phyloP scores from a whole-genome alignment of 176 grass and related monocot species.

The Eleusine indica region DNA sequence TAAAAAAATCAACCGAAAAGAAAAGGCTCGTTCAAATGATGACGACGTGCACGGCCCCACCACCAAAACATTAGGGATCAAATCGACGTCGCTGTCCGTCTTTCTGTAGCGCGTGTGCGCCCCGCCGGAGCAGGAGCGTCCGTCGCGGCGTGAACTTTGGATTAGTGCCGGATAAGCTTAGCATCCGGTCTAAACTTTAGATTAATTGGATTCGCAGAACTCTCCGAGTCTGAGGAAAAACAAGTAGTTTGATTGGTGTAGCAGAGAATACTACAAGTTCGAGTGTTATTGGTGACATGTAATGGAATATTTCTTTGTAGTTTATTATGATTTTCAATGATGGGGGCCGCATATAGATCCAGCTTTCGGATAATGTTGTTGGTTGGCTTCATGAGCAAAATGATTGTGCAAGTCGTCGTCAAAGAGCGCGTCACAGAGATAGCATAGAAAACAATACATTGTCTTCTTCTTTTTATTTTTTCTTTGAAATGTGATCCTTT shows the following conservation, averaged over 20 bases:
- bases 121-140: not conserved
- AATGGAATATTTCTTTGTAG: not conserved
- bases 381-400: not conserved
- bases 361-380: not conserved
- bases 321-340: not conserved
- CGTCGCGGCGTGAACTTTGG: not conserved
- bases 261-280: not conserved
- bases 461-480: no score
- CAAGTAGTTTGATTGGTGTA: not conserved
- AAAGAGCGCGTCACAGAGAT: not conserved
- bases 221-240: not conserved
- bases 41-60: not conserved
- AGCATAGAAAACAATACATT: no score
- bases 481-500: no score
- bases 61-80: not conserved
- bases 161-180: not conserved
- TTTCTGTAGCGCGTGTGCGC: not conserved
- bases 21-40: not conserved
- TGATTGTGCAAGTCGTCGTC: not conserved
- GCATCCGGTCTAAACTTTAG: not conserved
- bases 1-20: not conserved
- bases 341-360: not conserved
- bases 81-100: not conserved
- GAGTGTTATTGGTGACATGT: not conserved
- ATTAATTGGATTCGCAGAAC: not conserved